Conservation (phyloP, 805 yeast species). For the Starmerella floricola region DNA sequence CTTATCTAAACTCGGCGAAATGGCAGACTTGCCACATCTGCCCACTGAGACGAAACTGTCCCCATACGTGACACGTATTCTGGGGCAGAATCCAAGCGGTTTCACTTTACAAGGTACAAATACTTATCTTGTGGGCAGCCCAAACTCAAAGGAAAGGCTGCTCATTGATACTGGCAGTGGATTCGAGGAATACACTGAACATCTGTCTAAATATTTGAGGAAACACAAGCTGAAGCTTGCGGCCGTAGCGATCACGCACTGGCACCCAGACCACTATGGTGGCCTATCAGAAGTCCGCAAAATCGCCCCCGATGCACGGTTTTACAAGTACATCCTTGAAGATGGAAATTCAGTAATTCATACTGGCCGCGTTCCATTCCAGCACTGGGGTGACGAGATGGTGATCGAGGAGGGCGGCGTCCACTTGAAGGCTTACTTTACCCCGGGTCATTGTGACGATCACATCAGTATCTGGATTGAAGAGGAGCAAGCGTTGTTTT, state of each 20-base stretch:
- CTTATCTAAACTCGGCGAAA: too few relatives aligned
- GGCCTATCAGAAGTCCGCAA: slow-evolving; percentile 23
- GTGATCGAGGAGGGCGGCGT: slow-evolving; percentile 25
- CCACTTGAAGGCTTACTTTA: slow-evolving; percentile 23
- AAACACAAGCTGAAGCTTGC: slow-evolving; percentile 8
- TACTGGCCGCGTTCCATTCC: background rate
- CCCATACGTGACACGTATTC: slow-evolving; percentile 28
- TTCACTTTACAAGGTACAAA: slow-evolving; percentile 33
- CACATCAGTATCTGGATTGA: slow-evolving; percentile 29
- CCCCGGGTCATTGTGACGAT: slow-evolving; percentile 33
- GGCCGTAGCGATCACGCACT: slow-evolving; percentile 28
- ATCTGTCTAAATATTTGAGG: slow-evolving; percentile 22
- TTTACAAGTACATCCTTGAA: slow-evolving; percentile 13
- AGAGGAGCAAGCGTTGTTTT: slow-evolving; percentile 28
- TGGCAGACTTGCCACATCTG: slow-evolving; percentile 11
- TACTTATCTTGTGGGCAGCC: slow-evolving; percentile 31
- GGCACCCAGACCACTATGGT: slow-evolving; percentile 31
- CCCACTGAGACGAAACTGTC: slow-evolving; percentile 21
- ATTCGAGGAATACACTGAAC: slow-evolving; percentile 22
- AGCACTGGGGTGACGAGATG: slow-evolving; percentile 22
- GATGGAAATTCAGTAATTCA: background rate
- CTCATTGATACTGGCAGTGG: slow-evolving; percentile 32
- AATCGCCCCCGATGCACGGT: slow-evolving; percentile 11
- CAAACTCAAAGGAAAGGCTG: slow-evolving; percentile 22
- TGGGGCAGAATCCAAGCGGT: slow-evolving; percentile 31